Evolutionary conservation across 2,329 filamentous ascomycete species (phyloP).

Genomic region (Setomelanomma holmii): DNA sequence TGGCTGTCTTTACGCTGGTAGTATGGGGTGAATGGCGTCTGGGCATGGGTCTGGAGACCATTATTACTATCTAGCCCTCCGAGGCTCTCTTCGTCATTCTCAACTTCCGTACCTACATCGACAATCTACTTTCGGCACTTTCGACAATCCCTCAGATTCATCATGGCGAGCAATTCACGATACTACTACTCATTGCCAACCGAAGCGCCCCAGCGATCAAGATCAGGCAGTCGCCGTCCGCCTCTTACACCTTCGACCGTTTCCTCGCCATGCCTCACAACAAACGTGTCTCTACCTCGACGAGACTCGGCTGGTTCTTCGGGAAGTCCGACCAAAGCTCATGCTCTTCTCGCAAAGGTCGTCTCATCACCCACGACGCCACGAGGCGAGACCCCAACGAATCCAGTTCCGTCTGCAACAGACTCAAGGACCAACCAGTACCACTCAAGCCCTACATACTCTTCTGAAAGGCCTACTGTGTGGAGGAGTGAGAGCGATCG

Average conservation of each 20-base stretch:
- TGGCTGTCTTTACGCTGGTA: slow-evolving; percentile 39
- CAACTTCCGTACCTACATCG: slow-evolving; percentile 22
- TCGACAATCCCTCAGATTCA: slow-evolving; percentile 20
- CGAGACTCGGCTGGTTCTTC: slow-evolving; percentile 49
- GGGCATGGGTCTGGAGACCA: slow-evolving; percentile 34
- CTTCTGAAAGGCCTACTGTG: slow-evolving; percentile 40
- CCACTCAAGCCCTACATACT: slow-evolving; percentile 35
- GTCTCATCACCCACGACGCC: slow-evolving; percentile 52
- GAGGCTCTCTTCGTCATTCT: slow-evolving; percentile 14
- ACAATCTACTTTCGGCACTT: slow-evolving; percentile 17
- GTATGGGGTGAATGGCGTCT: slow-evolving; percentile 51
- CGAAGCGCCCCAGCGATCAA: slow-evolving; percentile 41
- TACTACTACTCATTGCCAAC: slow-evolving; percentile 50
- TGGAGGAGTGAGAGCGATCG: slow-evolving; percentile 48
- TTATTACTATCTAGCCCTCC: slow-evolving; percentile 39
- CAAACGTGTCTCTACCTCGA: slow-evolving; percentile 49
- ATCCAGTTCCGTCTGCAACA: slow-evolving; percentile 37
- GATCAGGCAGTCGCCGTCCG: slow-evolving; percentile 50
- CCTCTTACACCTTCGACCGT: slow-evolving; percentile 56
- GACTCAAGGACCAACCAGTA: slow-evolving; percentile 23
- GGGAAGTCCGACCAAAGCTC: slow-evolving; percentile 51
- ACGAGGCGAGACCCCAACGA: slow-evolving; percentile 42
- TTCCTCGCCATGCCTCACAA: slow-evolving; percentile 54
- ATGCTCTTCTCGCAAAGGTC: slow-evolving; percentile 52
- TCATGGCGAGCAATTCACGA: slow-evolving; percentile 44